Evolutionary conservation across 73 alveolate genomes (phyloP), one percentile per base, ranked within the genome.

Genomic region (Breviolum minutum): DNA sequence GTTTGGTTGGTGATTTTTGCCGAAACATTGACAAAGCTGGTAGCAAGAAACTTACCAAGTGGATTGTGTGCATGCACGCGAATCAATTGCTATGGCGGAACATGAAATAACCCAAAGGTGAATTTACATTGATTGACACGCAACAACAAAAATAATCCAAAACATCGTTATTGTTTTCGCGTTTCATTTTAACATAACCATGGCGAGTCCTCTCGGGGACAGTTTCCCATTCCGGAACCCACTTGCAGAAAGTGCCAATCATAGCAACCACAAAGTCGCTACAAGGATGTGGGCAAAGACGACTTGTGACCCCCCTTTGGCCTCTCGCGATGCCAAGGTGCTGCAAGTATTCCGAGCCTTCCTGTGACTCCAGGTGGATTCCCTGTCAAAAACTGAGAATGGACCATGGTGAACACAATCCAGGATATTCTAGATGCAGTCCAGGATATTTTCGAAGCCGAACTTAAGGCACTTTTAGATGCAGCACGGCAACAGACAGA

Each of bases 291-390:
- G 69, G 40, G 1, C 8, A 6, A 10, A 1, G 62, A 48, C 20
- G 24, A 29, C 14, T 0, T 11, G 13, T 26, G 22, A 10, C 30
- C 20, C 60, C 26, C 10, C 11, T 0, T 5, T 2, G 26, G n/a
- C 63, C 10, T 61, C 29, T 40, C 12, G n/a, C 10, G 10, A 14
- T 19, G 24, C 71, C 40, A 27, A 90, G 97, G 97, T 69, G 81
- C 97, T 19, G 97, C 87, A n/a, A 70, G 76, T 48, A 54, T 90
- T 60, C 97, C 97, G 63, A 90, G 97, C 24, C 97, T 90, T 71
- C 97, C 97, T 9, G 97, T 90, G 77, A 90, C 97, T 14, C 97
- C 97, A 13, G 97, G 97, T 11, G 97, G 97, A 14, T 90, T 90
- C 19, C 97, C 97, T 19, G 97, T 27, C 66, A 24, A 16, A 8